Base-by-base conservation (phyloP, 805 yeast species). In the Saccharomycopsis fibuligera region DNA sequence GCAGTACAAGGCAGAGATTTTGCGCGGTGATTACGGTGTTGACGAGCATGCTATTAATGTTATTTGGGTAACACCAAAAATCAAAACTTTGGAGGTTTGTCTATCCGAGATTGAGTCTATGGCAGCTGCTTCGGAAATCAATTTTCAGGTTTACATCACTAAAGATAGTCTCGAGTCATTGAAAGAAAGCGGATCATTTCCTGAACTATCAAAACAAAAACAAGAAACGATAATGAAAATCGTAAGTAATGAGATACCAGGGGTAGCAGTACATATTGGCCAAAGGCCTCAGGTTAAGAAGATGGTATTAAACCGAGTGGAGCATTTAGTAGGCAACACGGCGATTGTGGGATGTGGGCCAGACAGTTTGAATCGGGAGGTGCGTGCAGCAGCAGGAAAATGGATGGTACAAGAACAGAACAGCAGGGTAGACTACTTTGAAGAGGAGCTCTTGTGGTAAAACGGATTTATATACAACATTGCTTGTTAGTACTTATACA, bases 281-380 rank as follows among this genome's bases (percentile, higher is more conserved):
- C 30, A 44, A 36, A 30, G 49, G 29, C 55, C 55, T 1, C 51
- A 56, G 35, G 38, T 66, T 12, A 50, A 56, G 5, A 49, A 44
- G 2, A 58, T 58, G 27, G 39, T 67, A 39, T 38, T 57, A 2
- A 30, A 45, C 1, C 55, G 52, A 36, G 54, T 64, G 21, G 40
- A 52, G 3, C 21, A 39, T 2, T 37, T 58, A 10, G 50, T 55
- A 3, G 62, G 62, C 3, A 51, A 63, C 3, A 58, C 61, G 4
- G 68, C 69, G 0, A 59, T 68, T 14, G 60, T 68, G 25, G 59
- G 68, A 2, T 68, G 72, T 53, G 72, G 72, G 5, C 71, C 72
- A 1, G 54, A 59, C 8, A 52, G 55, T 8, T 41, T 68, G 53
- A 63, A 63, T 48, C 58, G 62, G 1, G 69, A 62, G 43, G 67